Conservation (phyloP, 768 basidiomycete species). For the Rossbeevera mucosa region DNA sequence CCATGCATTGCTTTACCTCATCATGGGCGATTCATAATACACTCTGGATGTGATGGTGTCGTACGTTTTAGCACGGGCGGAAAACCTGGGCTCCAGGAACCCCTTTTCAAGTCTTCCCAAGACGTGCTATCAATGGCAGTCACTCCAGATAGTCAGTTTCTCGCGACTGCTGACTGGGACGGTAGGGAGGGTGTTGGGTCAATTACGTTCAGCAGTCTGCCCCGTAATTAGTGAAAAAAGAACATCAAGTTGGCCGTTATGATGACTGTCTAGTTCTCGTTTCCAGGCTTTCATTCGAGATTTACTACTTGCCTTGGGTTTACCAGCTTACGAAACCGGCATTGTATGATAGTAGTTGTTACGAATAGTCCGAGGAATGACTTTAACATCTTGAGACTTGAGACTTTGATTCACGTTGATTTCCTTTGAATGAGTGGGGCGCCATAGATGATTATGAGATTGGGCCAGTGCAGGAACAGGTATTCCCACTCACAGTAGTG, state of each 20-base stretch:
- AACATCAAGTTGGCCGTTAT: not conserved
- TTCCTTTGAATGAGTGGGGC: not conserved
- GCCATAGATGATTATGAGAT: too few species aligned
- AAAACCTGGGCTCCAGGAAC: too few species aligned
- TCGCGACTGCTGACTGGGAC: conserved; percentile 3
- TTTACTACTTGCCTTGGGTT: not conserved
- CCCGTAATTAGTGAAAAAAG: not conserved
- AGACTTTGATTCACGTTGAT: not conserved
- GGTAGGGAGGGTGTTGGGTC: conserved; percentile 3
- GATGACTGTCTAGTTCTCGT: not conserved
- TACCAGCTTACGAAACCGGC: not conserved
- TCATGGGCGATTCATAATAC: not conserved
- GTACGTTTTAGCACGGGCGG: not conserved
- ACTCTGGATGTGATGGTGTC: conserved; percentile 1
- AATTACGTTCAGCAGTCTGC: not conserved
- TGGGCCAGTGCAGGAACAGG: too few species aligned
- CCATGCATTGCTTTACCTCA: conserved; percentile 8
- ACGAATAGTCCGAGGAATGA: not conserved
- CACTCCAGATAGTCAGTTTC: not conserved
- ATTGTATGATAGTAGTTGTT: not conserved
- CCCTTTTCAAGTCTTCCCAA: not conserved
- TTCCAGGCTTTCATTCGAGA: not conserved
- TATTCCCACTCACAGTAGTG: not conserved
- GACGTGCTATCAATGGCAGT: conserved; percentile 9
- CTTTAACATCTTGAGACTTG: not conserved